Evolutionary conservation across 2,329 filamentous ascomycete genomes (phyloP), one percentile per base, ranked within the genome.

Genomic region (Tympanopsis confertula): DNA sequence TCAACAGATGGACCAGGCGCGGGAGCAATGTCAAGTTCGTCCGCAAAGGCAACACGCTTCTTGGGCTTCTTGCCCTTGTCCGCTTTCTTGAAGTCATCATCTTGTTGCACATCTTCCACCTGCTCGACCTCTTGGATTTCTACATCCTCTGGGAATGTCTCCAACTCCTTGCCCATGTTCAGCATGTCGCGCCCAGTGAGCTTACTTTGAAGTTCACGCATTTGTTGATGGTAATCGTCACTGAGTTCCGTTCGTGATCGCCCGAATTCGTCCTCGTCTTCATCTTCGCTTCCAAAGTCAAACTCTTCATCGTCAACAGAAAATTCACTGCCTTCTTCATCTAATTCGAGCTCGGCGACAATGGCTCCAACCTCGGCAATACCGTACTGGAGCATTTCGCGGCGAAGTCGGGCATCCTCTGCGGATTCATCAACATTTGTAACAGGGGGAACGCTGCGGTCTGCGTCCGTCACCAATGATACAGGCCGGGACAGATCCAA

Each of bases 321-420:
- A 35, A 70, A 59, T 18, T 62, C 58, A 14, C 67, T 65, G 15
- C n/a, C n/a, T n/a, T 33, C 30, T 42, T 88, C 80, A 43, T 94
- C 86, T 2, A 96, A 58, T 41, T 93, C 76, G 35, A 98, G 71
- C 59, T 96, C 87, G 13, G 91, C 91, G 13, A 98, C 91, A 3
- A 98, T 84, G 26, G 86, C 78, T 3, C 87, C 86, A 40, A 98
- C 80, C 56, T 96, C 89, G 35, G 82, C 80, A 58, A 94, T 65
- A 43, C 85, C 81, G 53, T 96, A 98, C 44, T 84, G 73, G 5
- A 96, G 68, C 88, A 98, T 96, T 51, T 95, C 80, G 40, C 80
- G 75, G 4, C 91, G 79, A 18, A 94, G 58, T 20, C 71, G 71
- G 3, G 86, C 83, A 44, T 95, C 89, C 45, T 94, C 87, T 13